phyloP scores from a whole-genome alignment of 768 basidiomycete species.

The Pleurotus salmoneostramineus region DNA sequence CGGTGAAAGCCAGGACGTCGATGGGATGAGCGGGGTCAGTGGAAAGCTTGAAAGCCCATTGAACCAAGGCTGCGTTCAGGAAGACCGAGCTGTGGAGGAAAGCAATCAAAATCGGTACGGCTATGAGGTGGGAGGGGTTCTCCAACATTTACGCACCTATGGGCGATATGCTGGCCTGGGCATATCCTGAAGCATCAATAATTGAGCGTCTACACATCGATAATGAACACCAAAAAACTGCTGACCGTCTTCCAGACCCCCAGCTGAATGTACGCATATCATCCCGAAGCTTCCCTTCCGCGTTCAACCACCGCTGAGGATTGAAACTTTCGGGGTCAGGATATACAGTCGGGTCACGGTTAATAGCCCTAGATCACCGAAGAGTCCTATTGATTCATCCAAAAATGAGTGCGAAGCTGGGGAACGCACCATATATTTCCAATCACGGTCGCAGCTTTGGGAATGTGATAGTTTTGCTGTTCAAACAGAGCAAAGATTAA shows the following conservation, averaged over 20 bases:
- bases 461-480: constrained; percentile 49
- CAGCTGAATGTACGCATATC: constrained; percentile 52
- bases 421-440: constrained; percentile 56
- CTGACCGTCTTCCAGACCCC: constrained; percentile 49
- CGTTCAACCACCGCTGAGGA: constrained; percentile 53
- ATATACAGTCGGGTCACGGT: constrained; percentile 54
- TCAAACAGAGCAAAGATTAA: not conserved
- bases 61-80: constrained; percentile 56
- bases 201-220: not conserved
- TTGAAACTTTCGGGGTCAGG: constrained; percentile 57
- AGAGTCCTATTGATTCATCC: not conserved
- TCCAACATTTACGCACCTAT: constrained; percentile 21
- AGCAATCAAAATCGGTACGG: no score
- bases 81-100: constrained; percentile 48
- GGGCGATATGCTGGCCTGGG: constrained; percentile 61
- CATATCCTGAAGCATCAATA: constrained; percentile 40
- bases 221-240: constrained; percentile 8
- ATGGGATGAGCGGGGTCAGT: constrained; percentile 51
- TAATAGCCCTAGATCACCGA: constrained; percentile 37
- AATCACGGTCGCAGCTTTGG: constrained; percentile 52
- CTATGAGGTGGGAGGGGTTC: not conserved
- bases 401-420: not conserved
- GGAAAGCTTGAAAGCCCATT: constrained; percentile 63
- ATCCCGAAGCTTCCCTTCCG: constrained; percentile 40
- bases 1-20: constrained; percentile 57